Evolutionary conservation across 495 filamentous ascomycete species (phyloP).

Genomic region (Amphirosellinia nigrospora): DNA sequence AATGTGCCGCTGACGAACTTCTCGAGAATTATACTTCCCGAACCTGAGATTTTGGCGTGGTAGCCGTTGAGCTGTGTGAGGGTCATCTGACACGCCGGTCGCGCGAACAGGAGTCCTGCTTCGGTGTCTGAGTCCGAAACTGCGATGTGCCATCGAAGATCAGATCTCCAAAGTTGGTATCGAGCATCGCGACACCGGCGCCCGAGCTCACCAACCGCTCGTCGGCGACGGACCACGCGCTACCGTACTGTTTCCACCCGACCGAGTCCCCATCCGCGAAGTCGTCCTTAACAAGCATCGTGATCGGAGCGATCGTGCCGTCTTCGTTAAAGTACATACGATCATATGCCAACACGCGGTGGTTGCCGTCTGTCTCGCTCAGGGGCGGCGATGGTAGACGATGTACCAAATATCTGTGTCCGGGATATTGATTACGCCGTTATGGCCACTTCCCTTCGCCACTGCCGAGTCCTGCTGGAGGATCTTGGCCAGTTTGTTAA

Average conservation of each 20-base stretch:
- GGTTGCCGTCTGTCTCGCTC: constrained; percentile 48
- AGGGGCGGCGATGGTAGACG: constrained; percentile 54
- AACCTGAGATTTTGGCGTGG: constrained; percentile 27
- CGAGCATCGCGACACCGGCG: constrained; percentile 35
- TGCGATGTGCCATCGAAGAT: constrained; percentile 35
- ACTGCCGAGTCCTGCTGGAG: constrained; percentile 47
- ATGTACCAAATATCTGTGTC: constrained; percentile 56
- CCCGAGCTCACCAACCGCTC: constrained; percentile 25
- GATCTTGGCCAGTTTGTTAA: constrained; percentile 45
- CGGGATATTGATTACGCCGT: constrained; percentile 50
- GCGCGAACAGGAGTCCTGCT: constrained; percentile 40
- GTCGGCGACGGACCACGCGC: constrained; percentile 24
- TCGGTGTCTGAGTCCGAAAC: constrained; percentile 27
- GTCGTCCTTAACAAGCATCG: constrained; percentile 50
- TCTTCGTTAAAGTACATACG: constrained; percentile 53
- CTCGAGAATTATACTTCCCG: constrained; percentile 27
- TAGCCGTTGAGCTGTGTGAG: constrained; percentile 15
- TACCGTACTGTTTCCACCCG: constrained; percentile 37
- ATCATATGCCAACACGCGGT: constrained; percentile 55
- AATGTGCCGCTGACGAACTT: constrained; percentile 22
- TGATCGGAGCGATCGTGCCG: constrained; percentile 49
- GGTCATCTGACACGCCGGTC: not conserved
- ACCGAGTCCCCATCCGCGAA: constrained; percentile 42
- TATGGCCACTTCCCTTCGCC: constrained; percentile 51
- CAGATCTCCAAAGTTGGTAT: constrained; percentile 41